Evolutionary conservation across 2,329 filamentous ascomycete species (phyloP).

Genomic region (Colletotrichum theobromicola): DNA sequence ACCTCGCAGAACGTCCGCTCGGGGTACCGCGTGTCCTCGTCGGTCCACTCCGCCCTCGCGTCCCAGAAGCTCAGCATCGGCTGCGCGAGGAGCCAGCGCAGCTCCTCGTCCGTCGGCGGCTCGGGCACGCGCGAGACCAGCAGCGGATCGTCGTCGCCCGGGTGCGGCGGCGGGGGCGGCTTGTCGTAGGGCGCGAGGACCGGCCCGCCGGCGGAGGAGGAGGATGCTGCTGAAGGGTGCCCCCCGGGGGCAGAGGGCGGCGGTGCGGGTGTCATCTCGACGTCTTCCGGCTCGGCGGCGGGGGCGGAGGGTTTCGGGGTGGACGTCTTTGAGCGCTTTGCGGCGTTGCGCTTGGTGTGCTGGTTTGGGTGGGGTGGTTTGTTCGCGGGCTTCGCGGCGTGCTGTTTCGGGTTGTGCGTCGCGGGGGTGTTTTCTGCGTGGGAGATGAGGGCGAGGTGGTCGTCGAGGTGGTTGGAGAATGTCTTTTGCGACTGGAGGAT

Average conservation of each 20-base stretch:
- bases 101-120: slow-evolving; percentile 63
- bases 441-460: slow-evolving; percentile 72
- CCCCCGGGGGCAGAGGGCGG: neutral
- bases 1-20: slow-evolving; percentile 75
- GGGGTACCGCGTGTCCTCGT: slow-evolving; percentile 54
- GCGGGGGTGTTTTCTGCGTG: slow-evolving; percentile 42
- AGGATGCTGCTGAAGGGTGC: neutral
- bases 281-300: slow-evolving; percentile 27
- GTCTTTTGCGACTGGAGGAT: slow-evolving; percentile 83
- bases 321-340: slow-evolving; percentile 20
- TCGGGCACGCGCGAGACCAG: slow-evolving; percentile 63
- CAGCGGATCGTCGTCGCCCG: slow-evolving; percentile 61
- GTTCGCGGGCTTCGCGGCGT: slow-evolving; percentile 31
- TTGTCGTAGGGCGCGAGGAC: slow-evolving; percentile 40
- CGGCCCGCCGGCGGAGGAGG: slow-evolving; percentile 12
- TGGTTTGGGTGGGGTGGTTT: slow-evolving; percentile 18
- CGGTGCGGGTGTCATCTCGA: slow-evolving; percentile 47
- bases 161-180: slow-evolving; percentile 42
- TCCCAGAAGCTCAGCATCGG: slow-evolving; percentile 74
- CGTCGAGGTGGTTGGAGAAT: slow-evolving; percentile 82
- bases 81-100: slow-evolving; percentile 66
- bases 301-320: slow-evolving; percentile 6
- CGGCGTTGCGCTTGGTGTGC: slow-evolving; percentile 22
- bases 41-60: slow-evolving; percentile 54
- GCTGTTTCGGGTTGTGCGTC: slow-evolving; percentile 24